phyloP scores from a whole-genome alignment of 495 filamentous ascomycete species.

The Penicillium lagena region DNA sequence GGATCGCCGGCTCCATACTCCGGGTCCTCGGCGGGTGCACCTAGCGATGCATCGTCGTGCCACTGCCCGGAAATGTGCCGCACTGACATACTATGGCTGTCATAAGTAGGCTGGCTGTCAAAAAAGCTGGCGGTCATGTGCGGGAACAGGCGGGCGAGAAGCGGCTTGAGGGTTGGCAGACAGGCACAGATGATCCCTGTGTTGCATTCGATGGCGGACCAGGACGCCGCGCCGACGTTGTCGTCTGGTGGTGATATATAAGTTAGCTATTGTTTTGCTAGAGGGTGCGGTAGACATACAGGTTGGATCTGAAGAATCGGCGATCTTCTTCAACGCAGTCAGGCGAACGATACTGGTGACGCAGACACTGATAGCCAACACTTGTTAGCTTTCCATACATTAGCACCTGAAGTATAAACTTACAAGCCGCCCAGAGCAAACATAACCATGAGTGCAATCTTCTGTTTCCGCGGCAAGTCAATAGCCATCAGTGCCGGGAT shows the following conservation, averaged over 20 bases:
- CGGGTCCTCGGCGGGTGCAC: slow-evolving; percentile 24
- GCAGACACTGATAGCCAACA: slow-evolving; percentile 26
- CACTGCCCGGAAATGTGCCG: slow-evolving; percentile 19
- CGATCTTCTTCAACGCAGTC: slow-evolving; percentile 26
- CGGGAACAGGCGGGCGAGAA: slow-evolving; percentile 45
- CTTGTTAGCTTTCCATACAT: slow-evolving; percentile 1
- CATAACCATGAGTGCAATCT: slow-evolving; percentile 37
- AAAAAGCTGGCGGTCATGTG: slow-evolving; percentile 25
- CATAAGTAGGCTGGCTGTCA: slow-evolving; percentile 10
- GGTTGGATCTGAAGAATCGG: slow-evolving; percentile 35
- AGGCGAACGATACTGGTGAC: slow-evolving; percentile 39
- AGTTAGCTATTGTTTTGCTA: neutral
- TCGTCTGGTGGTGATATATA: slow-evolving; percentile 26
- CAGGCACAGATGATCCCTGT: slow-evolving; percentile 82
- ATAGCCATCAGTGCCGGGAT: slow-evolving; percentile 40
- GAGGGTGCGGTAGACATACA: slow-evolving; percentile 17
- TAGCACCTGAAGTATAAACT: slow-evolving; percentile 8
- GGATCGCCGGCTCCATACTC: slow-evolving; percentile 25
- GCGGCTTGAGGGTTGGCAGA: slow-evolving; percentile 78
- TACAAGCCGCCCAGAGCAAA: slow-evolving; percentile 49
- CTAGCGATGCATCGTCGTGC: slow-evolving; percentile 27
- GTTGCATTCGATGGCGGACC: slow-evolving; percentile 91
- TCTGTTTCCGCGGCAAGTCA: slow-evolving; percentile 41
- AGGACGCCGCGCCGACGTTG: slow-evolving; percentile 54
- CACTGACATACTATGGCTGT: slow-evolving; percentile 9